Evolutionary conservation across 176 grass and related monocot species (phyloP).

Genomic region (Elaeis guineensis): DNA sequence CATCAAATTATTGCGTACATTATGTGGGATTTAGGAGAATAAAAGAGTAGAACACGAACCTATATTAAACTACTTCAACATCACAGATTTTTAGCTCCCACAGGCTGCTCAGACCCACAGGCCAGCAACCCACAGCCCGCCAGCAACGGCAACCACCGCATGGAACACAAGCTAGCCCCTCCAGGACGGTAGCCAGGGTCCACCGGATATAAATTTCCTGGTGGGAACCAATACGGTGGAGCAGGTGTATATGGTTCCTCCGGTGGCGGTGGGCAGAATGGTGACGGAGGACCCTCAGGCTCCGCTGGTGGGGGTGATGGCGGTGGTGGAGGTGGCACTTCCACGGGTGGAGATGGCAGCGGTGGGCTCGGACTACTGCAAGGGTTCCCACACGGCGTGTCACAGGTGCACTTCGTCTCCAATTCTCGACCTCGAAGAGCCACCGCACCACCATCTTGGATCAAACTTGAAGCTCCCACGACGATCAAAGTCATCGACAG

Average conservation of each 20-base stretch:
- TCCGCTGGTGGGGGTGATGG: conserved; percentile 1
- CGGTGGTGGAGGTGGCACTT: conserved; percentile 6
- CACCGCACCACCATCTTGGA: not conserved
- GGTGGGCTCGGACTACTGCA: conserved; percentile 56
- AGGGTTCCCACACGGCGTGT: conserved; percentile 36
- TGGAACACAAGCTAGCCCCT: not conserved
- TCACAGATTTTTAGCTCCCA: conserved; percentile 4
- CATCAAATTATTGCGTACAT: too few relatives aligned
- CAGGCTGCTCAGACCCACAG: conserved; percentile 27
- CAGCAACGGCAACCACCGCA: conserved; percentile 4
- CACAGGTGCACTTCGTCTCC: conserved; percentile 32
- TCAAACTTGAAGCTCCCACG: not conserved
- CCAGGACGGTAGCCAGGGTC: conserved; percentile 45
- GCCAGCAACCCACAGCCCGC: not conserved
- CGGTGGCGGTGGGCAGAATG: conserved; percentile 39
- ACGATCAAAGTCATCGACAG: not conserved
- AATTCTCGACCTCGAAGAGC: conserved; percentile 4
- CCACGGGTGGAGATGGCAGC: conserved; percentile 9
- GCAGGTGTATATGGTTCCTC: conserved; percentile 18
- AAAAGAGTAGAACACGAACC: conserved; percentile 1
- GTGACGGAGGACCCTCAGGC: not conserved
- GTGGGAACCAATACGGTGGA: conserved; percentile 40
- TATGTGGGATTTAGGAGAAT: not conserved
- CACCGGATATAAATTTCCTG: conserved; percentile 54
- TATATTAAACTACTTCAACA: not conserved